These are phyloP conservation scores for Sporothrix inflata DNA, from an alignment of 2,329 filamentous ascomycete genomes.

Conservation along the genomic window DNA sequence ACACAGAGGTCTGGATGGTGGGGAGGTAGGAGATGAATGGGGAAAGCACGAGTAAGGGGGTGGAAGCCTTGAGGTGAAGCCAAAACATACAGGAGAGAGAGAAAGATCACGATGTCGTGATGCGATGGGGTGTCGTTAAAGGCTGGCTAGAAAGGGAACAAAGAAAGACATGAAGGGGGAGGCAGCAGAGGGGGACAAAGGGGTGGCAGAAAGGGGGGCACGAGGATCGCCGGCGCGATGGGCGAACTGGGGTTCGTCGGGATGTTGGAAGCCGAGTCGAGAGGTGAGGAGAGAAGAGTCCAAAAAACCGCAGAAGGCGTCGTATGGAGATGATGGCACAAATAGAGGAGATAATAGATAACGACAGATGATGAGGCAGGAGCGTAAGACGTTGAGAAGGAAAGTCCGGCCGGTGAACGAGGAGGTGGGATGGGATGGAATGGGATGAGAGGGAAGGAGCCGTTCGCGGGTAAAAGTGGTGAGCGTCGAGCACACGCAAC, in stretches of 20 bases:
- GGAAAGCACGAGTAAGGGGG: neutral
- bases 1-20: conserved; percentile 6
- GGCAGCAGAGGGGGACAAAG: neutral
- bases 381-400: neutral
- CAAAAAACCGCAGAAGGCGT: neutral
- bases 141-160: neutral
- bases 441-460: conserved; percentile 11
- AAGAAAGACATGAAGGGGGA: neutral
- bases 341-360: neutral
- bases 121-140: neutral
- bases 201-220: neutral
- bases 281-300: neutral
- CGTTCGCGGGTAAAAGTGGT: conserved; percentile 17
- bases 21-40: conserved; percentile 14
- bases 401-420: neutral
- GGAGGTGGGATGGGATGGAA: neutral
- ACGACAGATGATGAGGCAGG: neutral
- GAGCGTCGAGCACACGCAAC: neutral
- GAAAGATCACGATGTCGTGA: neutral
- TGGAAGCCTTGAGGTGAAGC: neutral
- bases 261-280: neutral
- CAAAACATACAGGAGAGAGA: neutral
- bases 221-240: conserved; percentile 2
- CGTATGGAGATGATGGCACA: neutral
- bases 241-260: conserved; percentile 1